A percentile compares a stretch with the other conserved stretches of the same genome.
phyloP scores from a whole-genome alignment of 1,139 yeast genomes.

The Saccharomyces hybrid region DNA sequence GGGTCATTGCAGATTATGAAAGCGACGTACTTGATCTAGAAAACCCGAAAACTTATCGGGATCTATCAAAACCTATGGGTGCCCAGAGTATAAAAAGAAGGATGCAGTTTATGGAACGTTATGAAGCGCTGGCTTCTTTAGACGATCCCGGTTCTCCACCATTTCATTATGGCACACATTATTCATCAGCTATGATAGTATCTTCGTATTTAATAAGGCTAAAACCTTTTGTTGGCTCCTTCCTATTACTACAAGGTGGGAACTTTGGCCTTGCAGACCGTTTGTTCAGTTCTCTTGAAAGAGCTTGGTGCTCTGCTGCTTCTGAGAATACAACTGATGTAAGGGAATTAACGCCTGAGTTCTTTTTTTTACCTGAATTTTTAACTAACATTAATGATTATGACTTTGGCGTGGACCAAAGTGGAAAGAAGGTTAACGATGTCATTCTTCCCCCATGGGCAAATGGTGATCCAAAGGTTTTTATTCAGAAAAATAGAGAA shows the following conservation, averaged over 20 bases:
- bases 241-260: slow-evolving; percentile 73
- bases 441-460: slow-evolving; percentile 82
- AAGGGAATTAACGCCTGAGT: slow-evolving; percentile 78
- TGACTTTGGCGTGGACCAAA: slow-evolving; percentile 62
- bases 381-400: slow-evolving; percentile 54
- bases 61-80: slow-evolving; percentile 83
- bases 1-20: slow-evolving; percentile 77
- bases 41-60: slow-evolving; percentile 57
- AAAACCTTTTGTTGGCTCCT: slow-evolving; percentile 74
- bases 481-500: slow-evolving; percentile 65
- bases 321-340: slow-evolving; percentile 78
- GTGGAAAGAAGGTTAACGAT: slow-evolving; percentile 50
- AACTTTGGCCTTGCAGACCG: slow-evolving; percentile 83
- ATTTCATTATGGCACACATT: slow-evolving; percentile 87
- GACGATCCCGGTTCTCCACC: slow-evolving; percentile 52
- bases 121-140: slow-evolving; percentile 54
- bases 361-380: slow-evolving; percentile 73
- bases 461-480: slow-evolving; percentile 59
- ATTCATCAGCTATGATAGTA: slow-evolving; percentile 88
- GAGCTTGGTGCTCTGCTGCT: slow-evolving; percentile 76
- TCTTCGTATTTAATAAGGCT: slow-evolving; percentile 67
- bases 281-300: slow-evolving; percentile 59
- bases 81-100: slow-evolving; percentile 62
- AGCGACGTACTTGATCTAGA: slow-evolving; percentile 56
- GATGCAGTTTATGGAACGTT: slow-evolving; percentile 57